A percentile compares a stretch with the other conserved stretches of the same genome.
Conservation (phyloP, 1,139 yeast genomes). For the Scheffersomyces cryptocercus region DNA sequence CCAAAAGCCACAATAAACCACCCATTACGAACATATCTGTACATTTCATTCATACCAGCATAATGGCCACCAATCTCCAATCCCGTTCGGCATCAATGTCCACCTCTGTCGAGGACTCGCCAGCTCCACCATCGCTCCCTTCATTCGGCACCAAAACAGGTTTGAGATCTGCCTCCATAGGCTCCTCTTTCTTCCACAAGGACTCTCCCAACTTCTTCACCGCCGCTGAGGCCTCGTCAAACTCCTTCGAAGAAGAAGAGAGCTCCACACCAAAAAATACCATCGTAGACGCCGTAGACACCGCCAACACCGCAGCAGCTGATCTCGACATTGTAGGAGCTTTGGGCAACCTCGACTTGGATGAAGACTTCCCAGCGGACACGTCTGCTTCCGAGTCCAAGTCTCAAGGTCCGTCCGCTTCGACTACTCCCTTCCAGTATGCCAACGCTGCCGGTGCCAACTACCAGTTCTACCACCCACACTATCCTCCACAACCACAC, state of each 20-base stretch:
- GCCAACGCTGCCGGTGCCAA: constrained; percentile 10
- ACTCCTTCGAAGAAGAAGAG: constrained; percentile 9
- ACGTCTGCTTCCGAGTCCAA: constrained; percentile 1
- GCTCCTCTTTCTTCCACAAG: constrained; percentile 26
- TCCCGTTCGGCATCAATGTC: constrained; percentile 21
- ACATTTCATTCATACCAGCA: neutral
- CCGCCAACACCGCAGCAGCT: constrained; percentile 2
- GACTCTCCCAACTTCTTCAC: constrained; percentile 20
- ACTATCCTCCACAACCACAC: constrained; percentile 18
- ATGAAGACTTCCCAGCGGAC: constrained; percentile 29
- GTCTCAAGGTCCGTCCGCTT: constrained; percentile 1
- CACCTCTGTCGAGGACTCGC: constrained; percentile 13
- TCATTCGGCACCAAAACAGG: constrained; percentile 5
- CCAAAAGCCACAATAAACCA: no score
- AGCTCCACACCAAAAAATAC: constrained; percentile 2
- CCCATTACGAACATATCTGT: neutral
- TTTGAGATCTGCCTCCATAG: constrained; percentile 25
- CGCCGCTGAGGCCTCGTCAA: constrained; percentile 7
- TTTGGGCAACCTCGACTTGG: constrained; percentile 39
- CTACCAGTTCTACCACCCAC: constrained; percentile 14
- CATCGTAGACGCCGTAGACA: constrained; percentile 5
- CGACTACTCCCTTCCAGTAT: constrained; percentile 5
- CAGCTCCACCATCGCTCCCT: constrained; percentile 4
- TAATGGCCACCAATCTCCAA: constrained; percentile 7
- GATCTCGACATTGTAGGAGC: constrained; percentile 47